phyloP scores from a whole-genome alignment of 1,284 basidiomycete genomes.

The Malassezia pachydermatis region DNA sequence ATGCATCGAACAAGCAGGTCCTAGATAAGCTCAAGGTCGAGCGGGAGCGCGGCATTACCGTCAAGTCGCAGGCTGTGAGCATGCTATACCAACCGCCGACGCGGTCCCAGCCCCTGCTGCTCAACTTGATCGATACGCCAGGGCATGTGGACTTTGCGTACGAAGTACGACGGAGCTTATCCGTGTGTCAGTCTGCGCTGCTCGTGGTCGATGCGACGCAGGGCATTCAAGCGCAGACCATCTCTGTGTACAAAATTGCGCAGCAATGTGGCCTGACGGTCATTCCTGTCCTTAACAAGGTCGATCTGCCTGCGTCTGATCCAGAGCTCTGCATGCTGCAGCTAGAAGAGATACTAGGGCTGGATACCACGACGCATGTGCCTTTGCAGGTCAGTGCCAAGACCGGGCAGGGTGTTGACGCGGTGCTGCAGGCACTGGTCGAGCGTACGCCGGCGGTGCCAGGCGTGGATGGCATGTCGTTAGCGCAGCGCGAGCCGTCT shows the following conservation, averaged over 20 bases:
- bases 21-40: conserved; percentile 69
- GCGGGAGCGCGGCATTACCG: conserved; percentile 83
- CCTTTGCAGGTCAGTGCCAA: conserved; percentile 62
- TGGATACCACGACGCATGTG: conserved; percentile 52
- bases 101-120: conserved; percentile 51
- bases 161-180: conserved; percentile 84
- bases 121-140: conserved; percentile 95
- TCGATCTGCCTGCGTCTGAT: conserved; percentile 46
- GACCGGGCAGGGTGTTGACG: conserved; percentile 69
- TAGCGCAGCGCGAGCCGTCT: conserved; percentile 24
- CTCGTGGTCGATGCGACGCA: conserved; percentile 88
- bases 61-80: conserved; percentile 52
- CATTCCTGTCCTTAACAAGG: conserved; percentile 91
- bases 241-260: conserved; percentile 80
- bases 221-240: conserved; percentile 93
- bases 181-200: conserved; percentile 86
- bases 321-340: conserved; percentile 25
- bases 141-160: conserved; percentile 51
- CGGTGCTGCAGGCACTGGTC: conserved; percentile 69
- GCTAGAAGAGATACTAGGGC: conserved; percentile 50
- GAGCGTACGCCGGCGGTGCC: conserved; percentile 53
- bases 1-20: conserved; percentile 39
- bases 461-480: conserved; percentile 23
- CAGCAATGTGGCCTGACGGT: conserved; percentile 67
- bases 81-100: conserved; percentile 34